A percentile compares a stretch with the other conserved stretches of the same genome.
phyloP scores from a whole-genome alignment of 768 basidiomycete genomes.

The Pisolithus albus region DNA sequence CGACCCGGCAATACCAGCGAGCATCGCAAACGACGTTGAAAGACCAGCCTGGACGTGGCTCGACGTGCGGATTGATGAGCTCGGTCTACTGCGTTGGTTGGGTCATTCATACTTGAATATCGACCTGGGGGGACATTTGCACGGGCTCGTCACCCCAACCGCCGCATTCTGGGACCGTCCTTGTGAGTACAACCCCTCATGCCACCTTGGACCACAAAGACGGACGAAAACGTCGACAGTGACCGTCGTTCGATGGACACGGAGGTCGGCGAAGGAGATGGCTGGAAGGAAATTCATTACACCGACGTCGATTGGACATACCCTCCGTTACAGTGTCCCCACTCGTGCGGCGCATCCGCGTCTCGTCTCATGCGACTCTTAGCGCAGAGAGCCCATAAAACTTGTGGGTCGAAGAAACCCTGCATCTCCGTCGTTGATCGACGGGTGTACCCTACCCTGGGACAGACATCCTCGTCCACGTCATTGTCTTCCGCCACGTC shows the following conservation, averaged over 20 bases:
- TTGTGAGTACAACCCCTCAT: background rate
- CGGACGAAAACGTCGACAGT: too few relatives aligned
- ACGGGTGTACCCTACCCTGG: background rate
- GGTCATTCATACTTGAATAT: background rate
- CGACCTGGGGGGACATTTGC: too few relatives aligned
- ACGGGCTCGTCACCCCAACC: too few relatives aligned
- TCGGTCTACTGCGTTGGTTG: background rate
- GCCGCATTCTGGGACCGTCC: background rate
- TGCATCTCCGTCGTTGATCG: background rate
- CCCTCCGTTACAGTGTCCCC: constrained; percentile 9
- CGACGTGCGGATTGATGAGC: background rate
- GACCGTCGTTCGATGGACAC: background rate
- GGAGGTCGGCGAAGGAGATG: constrained; percentile 2
- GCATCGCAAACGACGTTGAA: background rate
- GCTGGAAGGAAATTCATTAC: constrained; percentile 10
- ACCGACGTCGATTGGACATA: constrained; percentile 17
- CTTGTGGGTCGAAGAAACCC: background rate
- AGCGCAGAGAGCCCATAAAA: constrained; percentile 4
- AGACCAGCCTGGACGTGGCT: background rate
- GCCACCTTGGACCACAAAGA: background rate
- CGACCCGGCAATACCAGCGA: too few relatives aligned
- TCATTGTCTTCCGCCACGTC: background rate
- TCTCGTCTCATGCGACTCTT: constrained; percentile 21
- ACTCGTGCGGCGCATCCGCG: constrained; percentile 20
- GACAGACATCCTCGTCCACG: background rate